These are phyloP conservation scores for Xylariaceae sp. DNA, from an alignment of 2,329 filamentous ascomycete genomes.

Conservation along the genomic window DNA sequence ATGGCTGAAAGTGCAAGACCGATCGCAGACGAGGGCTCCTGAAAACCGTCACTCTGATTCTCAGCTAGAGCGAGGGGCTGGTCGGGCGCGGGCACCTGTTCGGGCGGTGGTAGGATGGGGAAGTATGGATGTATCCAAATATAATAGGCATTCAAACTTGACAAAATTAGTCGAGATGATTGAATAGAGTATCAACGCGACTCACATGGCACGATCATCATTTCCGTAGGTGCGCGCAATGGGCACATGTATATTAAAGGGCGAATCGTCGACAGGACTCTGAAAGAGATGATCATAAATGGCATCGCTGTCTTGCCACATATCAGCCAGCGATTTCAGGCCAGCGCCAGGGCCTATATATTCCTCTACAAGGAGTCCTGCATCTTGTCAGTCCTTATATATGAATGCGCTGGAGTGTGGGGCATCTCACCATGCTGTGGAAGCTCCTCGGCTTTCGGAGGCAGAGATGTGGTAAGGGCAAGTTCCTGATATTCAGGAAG, in stretches of 20 bases:
- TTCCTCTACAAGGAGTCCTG: slow-evolving; percentile 43
- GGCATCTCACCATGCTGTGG: slow-evolving; percentile 42
- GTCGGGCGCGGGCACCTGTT: slow-evolving; percentile 41
- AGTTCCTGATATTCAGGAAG: slow-evolving; percentile 40
- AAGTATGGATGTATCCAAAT: slow-evolving; percentile 59
- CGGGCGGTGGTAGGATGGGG: slow-evolving; percentile 55
- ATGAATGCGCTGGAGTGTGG: not conserved
- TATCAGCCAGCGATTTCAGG: slow-evolving; percentile 53
- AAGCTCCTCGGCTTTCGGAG: slow-evolving; percentile 40
- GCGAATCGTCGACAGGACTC: slow-evolving; percentile 27
- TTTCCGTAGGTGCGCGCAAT: slow-evolving; percentile 52
- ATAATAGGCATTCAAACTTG: slow-evolving; percentile 57
- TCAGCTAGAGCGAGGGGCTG: slow-evolving; percentile 46
- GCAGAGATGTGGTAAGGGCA: slow-evolving; percentile 36
- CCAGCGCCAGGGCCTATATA: slow-evolving; percentile 57
- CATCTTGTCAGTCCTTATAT: slow-evolving; percentile 11
- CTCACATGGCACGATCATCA: slow-evolving; percentile 50
- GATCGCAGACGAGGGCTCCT: slow-evolving; percentile 52
- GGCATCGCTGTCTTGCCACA: slow-evolving; percentile 54
- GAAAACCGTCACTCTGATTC: slow-evolving; percentile 44
- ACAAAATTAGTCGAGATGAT: slow-evolving; percentile 10
- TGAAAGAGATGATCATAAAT: slow-evolving; percentile 55
- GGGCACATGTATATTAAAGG: slow-evolving; percentile 37
- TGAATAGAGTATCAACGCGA: not conserved
- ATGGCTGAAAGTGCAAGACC: slow-evolving; percentile 56